phyloP scores from a whole-genome alignment of 2,329 filamentous ascomycete genomes.

The Canariomyces notabilis region DNA sequence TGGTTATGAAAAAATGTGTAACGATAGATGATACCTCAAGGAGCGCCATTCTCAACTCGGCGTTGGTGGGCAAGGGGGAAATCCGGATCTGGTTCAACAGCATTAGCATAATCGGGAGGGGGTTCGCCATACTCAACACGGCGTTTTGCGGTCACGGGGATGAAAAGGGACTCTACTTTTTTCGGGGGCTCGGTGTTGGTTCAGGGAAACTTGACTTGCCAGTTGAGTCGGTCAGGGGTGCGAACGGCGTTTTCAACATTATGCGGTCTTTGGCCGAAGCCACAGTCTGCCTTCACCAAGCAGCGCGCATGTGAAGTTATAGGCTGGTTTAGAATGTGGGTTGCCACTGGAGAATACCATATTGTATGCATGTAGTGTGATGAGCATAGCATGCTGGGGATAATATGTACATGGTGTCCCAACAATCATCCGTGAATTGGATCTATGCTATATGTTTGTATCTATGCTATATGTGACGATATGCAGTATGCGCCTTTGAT shows the following conservation, averaged over 20 bases:
- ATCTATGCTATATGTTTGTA: not conserved
- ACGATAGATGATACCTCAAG: constrained; percentile 27
- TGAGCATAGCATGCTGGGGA: not conserved
- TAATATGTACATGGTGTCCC: constrained; percentile 7
- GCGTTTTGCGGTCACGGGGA: constrained; percentile 22
- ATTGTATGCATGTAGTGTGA: constrained; percentile 16
- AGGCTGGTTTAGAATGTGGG: constrained; percentile 7
- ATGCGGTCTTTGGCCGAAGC: constrained; percentile 13
- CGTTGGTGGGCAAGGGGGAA: constrained; percentile 24
- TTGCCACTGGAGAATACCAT: constrained; percentile 8
- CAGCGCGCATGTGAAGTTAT: constrained; percentile 20
- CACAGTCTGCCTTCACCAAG: constrained; percentile 21
- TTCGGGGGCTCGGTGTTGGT: constrained; percentile 17
- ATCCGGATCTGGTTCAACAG: constrained; percentile 26
- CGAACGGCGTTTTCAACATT: constrained; percentile 25
- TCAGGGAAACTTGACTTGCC: constrained; percentile 8
- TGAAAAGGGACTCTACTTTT: constrained; percentile 12
- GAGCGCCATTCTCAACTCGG: constrained; percentile 27
- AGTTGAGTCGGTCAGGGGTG: constrained; percentile 8
- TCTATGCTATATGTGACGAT: not conserved
- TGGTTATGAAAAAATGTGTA: constrained; percentile 24
- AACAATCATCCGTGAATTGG: not conserved
- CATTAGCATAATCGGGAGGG: constrained; percentile 23
- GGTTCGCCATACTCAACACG: constrained; percentile 27
- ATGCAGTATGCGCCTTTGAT: too few relatives aligned